These are phyloP conservation scores for Aspergillus sp. DNA, from an alignment of 2,329 filamentous ascomycete species.

Conservation along the genomic window DNA sequence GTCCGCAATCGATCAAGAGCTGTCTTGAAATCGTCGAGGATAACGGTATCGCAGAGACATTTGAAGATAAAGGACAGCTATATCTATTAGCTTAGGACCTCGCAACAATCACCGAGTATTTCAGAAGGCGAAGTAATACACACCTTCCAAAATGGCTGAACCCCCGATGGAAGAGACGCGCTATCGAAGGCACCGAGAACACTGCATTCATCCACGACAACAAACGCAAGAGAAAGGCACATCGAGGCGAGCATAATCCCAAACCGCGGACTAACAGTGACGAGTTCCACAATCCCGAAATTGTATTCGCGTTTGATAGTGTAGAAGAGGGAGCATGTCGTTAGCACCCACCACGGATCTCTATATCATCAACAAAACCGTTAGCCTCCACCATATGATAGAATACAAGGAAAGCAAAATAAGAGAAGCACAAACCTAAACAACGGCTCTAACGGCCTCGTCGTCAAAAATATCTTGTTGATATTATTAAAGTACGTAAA, in stretches of 20 bases:
- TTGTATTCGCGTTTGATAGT: conserved; percentile 64
- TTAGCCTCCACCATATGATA: background rate
- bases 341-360: conserved; percentile 70
- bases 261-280: conserved; percentile 63
- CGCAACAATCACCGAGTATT: too few species aligned
- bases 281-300: conserved; percentile 57
- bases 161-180: conserved; percentile 49
- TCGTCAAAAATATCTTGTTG: conserved; percentile 54
- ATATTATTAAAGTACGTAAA: conserved; percentile 63
- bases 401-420: background rate
- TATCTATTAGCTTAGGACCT: background rate
- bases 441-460: conserved; percentile 60
- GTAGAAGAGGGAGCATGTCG: conserved; percentile 59
- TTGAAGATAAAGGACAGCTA: conserved; percentile 63
- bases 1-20: conserved; percentile 38
- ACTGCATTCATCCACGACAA: conserved; percentile 61
- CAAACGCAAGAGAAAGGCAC: conserved; percentile 60
- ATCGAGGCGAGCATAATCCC: conserved; percentile 62
- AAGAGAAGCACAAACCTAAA: conserved; percentile 46
- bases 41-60: conserved; percentile 65
- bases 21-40: conserved; percentile 69
- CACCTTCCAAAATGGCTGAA: conserved; percentile 65
- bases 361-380: conserved; percentile 25
- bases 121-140: background rate
- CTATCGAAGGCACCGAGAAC: conserved; percentile 52